Base-by-base conservation (phyloP, 139 green algal genomes). In the Coccomyxa sp. region DNA sequence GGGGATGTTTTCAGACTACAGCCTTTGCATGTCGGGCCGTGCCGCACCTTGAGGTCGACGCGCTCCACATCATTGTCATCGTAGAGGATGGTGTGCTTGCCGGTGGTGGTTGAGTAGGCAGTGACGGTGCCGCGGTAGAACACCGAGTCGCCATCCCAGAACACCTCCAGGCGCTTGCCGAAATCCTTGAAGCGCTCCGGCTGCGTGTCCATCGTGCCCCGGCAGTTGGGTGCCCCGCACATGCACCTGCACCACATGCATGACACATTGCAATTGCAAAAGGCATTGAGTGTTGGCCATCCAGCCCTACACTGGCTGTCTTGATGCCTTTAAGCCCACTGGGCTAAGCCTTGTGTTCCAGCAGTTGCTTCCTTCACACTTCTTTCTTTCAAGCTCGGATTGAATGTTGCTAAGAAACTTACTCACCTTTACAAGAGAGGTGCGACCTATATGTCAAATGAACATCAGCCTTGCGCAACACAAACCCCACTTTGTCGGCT, bases 221-320 rank as follows among this genome's bases (percentile, higher is more conserved):
- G 91, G 88, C 95, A 98, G 75, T 92, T 93, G 68, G 93, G 89
- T 15, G 95, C 94, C 11, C 94, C 95, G 89, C 95, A 98, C 58
- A 89, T 84, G 87, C 95, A 98, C 85, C 82, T 88, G 81, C 81
- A 51, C 38, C 38, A 51, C 38, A 51, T 51, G 38, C 38, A 7
- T 51, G 38, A 82, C 21, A 82, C 21, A 79, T 75, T 75, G 67
- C 38, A 51, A 51, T 51, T 51, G 38, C 38, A 51, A 51, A 51
- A 51, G 3, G 38, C 38, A 51, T 51, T 7, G 7, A 51, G 38
- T 51, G 7, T 7, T 11, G 38, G 38, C 38, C 38, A 51, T 51
- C 3, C 38, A 51, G 38, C 38, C 38, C 38, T 51, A 7, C 38
- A 51, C 38, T 51, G 7, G 3, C 38, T 51, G 38, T 51, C 38